Evolutionary conservation across 257 asterid genomes (phyloP).

Genomic region (Hygrophila difformis): DNA sequence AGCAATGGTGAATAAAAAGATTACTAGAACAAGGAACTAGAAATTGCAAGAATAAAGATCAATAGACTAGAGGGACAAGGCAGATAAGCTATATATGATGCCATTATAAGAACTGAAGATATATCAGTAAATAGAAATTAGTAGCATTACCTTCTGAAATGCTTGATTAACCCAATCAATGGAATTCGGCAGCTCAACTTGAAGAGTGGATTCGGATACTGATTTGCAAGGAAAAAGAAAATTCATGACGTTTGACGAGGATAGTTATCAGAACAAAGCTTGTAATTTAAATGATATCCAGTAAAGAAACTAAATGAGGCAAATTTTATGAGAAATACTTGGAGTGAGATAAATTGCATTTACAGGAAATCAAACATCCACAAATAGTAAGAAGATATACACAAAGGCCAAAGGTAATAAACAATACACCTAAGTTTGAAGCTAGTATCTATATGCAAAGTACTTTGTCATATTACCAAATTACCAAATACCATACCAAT

Average conservation of each 20-base stretch:
- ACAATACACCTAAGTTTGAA: no score
- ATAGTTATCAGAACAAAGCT: not conserved
- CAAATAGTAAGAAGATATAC: no score
- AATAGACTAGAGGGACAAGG: no score
- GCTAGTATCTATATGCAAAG: no score
- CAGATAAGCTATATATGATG: no score
- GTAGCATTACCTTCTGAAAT: constrained; percentile 18
- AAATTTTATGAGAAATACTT: not conserved
- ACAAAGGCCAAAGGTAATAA: no score
- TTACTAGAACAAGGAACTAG: no score
- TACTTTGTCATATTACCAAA: no score
- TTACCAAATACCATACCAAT: no score
- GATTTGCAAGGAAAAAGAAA: constrained; percentile 9
- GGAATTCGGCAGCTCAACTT: constrained; percentile 17
- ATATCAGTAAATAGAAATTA: not conserved
- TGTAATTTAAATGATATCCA: not conserved
- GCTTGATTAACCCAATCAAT: constrained; percentile 27
- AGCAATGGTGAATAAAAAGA: not conserved
- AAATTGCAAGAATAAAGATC: no score
- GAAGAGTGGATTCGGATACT: constrained; percentile 21
- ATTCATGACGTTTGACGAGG: constrained; percentile 7
- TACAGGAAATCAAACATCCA: not conserved
- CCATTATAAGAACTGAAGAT: no score
- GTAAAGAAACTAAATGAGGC: not conserved
- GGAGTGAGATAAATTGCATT: not conserved